Conservation (phyloP, 805 yeast species). For the Candida tammaniensis region DNA sequence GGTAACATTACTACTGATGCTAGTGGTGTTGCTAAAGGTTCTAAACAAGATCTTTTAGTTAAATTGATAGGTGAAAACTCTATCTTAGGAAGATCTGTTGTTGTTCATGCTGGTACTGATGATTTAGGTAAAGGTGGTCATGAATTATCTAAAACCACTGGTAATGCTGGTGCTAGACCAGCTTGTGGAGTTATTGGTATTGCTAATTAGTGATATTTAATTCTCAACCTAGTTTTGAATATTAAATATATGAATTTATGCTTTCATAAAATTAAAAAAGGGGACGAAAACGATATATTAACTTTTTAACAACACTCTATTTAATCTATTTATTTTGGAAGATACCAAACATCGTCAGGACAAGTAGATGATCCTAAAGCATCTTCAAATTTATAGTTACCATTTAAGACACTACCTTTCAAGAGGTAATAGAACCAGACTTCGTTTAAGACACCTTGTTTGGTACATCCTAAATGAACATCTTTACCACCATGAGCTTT, state of each 20-base stretch:
- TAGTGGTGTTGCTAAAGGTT: conserved; percentile 87
- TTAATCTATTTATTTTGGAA: conserved; percentile 17
- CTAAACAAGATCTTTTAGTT: conserved; percentile 72
- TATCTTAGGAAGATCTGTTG: conserved; percentile 92
- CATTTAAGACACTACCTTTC: conserved; percentile 68
- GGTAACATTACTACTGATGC: conserved; percentile 92
- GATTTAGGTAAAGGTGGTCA: conserved; percentile 94
- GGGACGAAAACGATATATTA: no score
- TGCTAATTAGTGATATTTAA: conserved; percentile 47
- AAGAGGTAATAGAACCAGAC: conserved; percentile 81
- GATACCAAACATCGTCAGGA: conserved; percentile 48
- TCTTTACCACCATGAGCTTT: conserved; percentile 49
- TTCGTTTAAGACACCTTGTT: conserved; percentile 46
- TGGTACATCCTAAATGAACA: conserved; percentile 62
- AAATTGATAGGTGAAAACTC: conserved; percentile 85
- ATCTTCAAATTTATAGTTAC: conserved; percentile 61
- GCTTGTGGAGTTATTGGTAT: conserved; percentile 98
- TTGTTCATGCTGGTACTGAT: conserved; percentile 88
- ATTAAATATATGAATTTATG: conserved; percentile 1
- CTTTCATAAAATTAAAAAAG: no score
- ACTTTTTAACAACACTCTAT: no score
- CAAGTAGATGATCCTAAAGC: conserved; percentile 58
- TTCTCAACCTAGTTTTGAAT: not conserved
- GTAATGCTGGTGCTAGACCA: conserved; percentile 97
- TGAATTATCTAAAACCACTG: conserved; percentile 89